Evolutionary conservation across 768 basidiomycete genomes (phyloP), one percentile per base, ranked within the genome.

Genomic region (Cytidiella melzeri): DNA sequence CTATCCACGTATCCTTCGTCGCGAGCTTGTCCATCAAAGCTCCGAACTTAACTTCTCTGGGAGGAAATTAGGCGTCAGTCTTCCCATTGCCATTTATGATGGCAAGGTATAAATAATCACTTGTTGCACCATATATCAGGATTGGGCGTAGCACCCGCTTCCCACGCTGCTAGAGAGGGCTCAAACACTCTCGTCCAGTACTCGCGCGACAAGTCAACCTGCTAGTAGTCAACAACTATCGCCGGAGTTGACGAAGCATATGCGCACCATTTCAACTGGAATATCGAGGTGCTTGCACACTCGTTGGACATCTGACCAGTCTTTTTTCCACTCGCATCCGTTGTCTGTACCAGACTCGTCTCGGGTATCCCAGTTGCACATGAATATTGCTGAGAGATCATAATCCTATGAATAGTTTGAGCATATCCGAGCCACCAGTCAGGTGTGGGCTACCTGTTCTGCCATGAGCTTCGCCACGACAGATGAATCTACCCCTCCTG

Each of bases 261-360:
- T 11, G 59, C 73, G 44, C 51, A 91, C 91, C 78, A 92, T 73
- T 57, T 73, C 67, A 56, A 81, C 83, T n/a, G 87, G 82, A 30
- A 92, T 77, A 49, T 77, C 87, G 20, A 86, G 74, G 57, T 77
- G 70, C 44, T 69, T 76, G 61, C 92, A 92, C 11, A 96, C 88
- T 15, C 72, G 69, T 58, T 84, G 84, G 1, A 96, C 94, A 63
- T 95, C 92, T 52, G 86, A 80, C 87, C 88, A 96, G 59, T 97
- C 94, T 51, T 82, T 85, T 67, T 97, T 86, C 94, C 94, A 98
- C 64, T 93, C 90, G 57, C 94, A 98, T 3, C 88, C 87, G n/a
- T 71, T 73, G 60, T 87, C 87, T 0, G 81, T 76, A 15, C 79
- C 84, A 21, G 74, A 80, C 67, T 93, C 91, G 59, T 92, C 88